Base-by-base conservation (phyloP, 495 filamentous ascomycete genomes). In the Penicillium verhagenii region DNA sequence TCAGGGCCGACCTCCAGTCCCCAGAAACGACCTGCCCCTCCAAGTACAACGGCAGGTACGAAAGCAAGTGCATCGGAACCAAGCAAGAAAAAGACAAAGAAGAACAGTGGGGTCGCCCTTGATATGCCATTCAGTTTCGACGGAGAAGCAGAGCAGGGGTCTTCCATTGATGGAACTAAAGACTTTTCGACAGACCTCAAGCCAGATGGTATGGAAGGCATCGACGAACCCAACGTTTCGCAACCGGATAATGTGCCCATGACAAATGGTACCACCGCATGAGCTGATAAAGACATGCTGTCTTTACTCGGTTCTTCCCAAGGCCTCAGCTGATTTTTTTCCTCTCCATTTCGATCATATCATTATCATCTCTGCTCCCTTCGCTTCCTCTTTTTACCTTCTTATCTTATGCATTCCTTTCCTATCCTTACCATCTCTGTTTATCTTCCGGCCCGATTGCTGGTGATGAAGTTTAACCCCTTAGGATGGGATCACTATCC, bases 21-120 rank as follows among this genome's bases (percentile, higher is more conserved):
- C 16, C 84, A 92, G 52, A 99, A 99, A 72, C 81, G 94, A 21
- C 90, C 91, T 19, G 82, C 72, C 31, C 74, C 72, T 2, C 54
- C 72, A 1, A 51, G 55, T 16, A 58, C 56, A n/a, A 11, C 63
- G 8, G 47, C 39, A n/a, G 56, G 55, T 5, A 53, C 61, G 8
- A 73, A 74, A 37, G 0, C 58, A 20, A 63, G 59, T 1, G 29
- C 42, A 6, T 58, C 67, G 0, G 75, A 78, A 39, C 75, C 75
- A 14, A 78, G 70, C 53, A 78, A 78, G 58, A 78, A 78, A 55
- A 78, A 78, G 40, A 38, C 60, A 25, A 78, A 78, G 65, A 78
- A 77, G 60, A 77, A 76, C 59, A 77, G 71, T 47, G 72, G 72
- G 0, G 59, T 58, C 0, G 55, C 65, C 6, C 38, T 71, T 6